A percentile compares a stretch with the other conserved stretches of the same genome.
phyloP scores from a whole-genome alignment of 2,329 filamentous ascomycete species.

The Delphinella strobiligena region DNA sequence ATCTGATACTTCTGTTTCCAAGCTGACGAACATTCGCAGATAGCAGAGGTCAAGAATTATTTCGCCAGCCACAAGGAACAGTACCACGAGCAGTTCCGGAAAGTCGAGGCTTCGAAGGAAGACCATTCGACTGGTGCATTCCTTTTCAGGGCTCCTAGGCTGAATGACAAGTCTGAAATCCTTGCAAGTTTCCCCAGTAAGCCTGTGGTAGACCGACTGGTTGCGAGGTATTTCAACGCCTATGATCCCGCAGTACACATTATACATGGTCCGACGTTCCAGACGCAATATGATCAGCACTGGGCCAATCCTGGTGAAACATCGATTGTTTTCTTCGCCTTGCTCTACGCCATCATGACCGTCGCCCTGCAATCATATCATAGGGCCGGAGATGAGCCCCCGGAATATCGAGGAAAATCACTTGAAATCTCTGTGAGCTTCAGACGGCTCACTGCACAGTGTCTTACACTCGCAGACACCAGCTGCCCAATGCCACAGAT shows the following conservation, averaged over 20 bases:
- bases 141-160: conserved; percentile 59
- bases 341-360: conserved; percentile 65
- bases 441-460: conserved; percentile 63
- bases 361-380: conserved; percentile 69
- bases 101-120: conserved; percentile 56
- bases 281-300: conserved; percentile 54
- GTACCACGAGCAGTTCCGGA: conserved; percentile 67
- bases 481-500: conserved; percentile 63
- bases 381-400: conserved; percentile 66
- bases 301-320: conserved; percentile 65
- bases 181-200: conserved; percentile 70
- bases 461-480: conserved; percentile 63
- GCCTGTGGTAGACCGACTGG: conserved; percentile 69
- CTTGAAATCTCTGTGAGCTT: conserved; percentile 42
- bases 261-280: conserved; percentile 63
- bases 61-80: conserved; percentile 81
- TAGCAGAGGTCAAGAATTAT: conserved; percentile 88
- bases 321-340: conserved; percentile 64
- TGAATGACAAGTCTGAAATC: conserved; percentile 63
- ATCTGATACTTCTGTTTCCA: too few species aligned
- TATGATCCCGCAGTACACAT: conserved; percentile 50
- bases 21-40: conserved; percentile 32
- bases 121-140: conserved; percentile 59
- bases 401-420: conserved; percentile 60
- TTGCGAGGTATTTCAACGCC: conserved; percentile 84